A percentile compares a stretch with the other conserved stretches of the same genome.
phyloP scores from a whole-genome alignment of 1,284 basidiomycete genomes.

The Irpex sp. region DNA sequence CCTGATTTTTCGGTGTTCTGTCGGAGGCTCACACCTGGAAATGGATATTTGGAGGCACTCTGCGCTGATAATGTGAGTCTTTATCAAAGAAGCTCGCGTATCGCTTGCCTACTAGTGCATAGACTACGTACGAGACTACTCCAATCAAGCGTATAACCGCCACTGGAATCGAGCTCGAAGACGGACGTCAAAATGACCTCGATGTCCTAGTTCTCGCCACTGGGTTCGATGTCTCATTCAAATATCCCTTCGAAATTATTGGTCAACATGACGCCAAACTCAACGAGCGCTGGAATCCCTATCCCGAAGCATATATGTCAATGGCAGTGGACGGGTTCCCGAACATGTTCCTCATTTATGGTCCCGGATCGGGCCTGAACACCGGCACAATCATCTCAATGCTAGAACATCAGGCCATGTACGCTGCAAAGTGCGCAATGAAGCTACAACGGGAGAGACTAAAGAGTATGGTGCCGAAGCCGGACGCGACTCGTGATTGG shows the following conservation, averaged over 20 bases:
- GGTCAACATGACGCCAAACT: slow-evolving; percentile 44
- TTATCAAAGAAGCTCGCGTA: slow-evolving; percentile 21
- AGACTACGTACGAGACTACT: background rate
- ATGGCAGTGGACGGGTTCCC: slow-evolving; percentile 55
- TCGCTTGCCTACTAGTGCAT: slow-evolving; percentile 46
- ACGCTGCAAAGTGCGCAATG: slow-evolving; percentile 41
- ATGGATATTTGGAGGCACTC: slow-evolving; percentile 59
- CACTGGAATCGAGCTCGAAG: slow-evolving; percentile 48
- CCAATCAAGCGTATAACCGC: slow-evolving; percentile 44
- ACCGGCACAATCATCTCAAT: slow-evolving; percentile 48
- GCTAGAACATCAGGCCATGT: slow-evolving; percentile 50
- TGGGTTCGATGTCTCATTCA: slow-evolving; percentile 42
- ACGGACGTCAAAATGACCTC: slow-evolving; percentile 47
- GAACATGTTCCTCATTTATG: slow-evolving; percentile 51
- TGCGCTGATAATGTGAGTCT: slow-evolving; percentile 47
- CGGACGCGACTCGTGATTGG: slow-evolving; percentile 48
- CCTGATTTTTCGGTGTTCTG: slow-evolving; percentile 54
- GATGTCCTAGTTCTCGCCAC: slow-evolving; percentile 42
- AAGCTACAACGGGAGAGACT: slow-evolving; percentile 56
- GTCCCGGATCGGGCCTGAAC: slow-evolving; percentile 50
- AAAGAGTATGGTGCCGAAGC: slow-evolving; percentile 51
- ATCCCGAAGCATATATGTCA: slow-evolving; percentile 50
- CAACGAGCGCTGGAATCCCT: slow-evolving; percentile 43
- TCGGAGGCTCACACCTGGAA: slow-evolving; percentile 50
- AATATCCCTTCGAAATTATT: slow-evolving; percentile 45